phyloP scores from a whole-genome alignment of 306 rosid species.

The Sicyos baderoa region DNA sequence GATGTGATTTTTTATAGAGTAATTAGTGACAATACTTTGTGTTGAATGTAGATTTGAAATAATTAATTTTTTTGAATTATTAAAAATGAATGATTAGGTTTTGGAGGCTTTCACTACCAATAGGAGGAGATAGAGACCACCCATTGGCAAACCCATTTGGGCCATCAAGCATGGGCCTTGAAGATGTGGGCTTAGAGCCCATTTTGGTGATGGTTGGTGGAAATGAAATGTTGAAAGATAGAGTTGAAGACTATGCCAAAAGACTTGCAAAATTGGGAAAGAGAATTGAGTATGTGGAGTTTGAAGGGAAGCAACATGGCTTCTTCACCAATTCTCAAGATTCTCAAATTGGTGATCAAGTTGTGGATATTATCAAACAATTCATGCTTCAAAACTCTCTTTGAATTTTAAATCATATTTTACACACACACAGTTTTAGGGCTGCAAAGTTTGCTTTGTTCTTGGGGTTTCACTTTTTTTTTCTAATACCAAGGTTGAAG shows the following conservation, averaged over 20 bases:
- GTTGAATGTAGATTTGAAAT: too few relatives aligned
- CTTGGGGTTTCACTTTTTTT: too few relatives aligned
- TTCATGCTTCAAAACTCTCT: slow-evolving; percentile 33
- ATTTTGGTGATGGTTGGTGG: slow-evolving; percentile 63
- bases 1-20: too few relatives aligned
- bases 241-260: slow-evolving; percentile 48
- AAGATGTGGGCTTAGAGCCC: slow-evolving; percentile 41
- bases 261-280: slow-evolving; percentile 46
- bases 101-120: slow-evolving; percentile 82
- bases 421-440: too few relatives aligned
- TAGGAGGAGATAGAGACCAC: slow-evolving; percentile 67
- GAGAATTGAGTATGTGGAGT: slow-evolving; percentile 52
- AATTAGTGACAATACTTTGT: too few relatives aligned
- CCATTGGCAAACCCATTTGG: slow-evolving; percentile 83
- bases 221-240: slow-evolving; percentile 68
- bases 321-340: slow-evolving; percentile 60
- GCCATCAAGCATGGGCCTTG: slow-evolving; percentile 37
- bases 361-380: slow-evolving; percentile 36
- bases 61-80: too few relatives aligned
- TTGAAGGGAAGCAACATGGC: slow-evolving; percentile 70
- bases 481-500: too few relatives aligned
- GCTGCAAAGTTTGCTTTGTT: too few relatives aligned
- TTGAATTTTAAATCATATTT: background rate
- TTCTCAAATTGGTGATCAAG: slow-evolving; percentile 38
- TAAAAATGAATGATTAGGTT: too few relatives aligned